These are phyloP conservation scores for Gymnopilus junonius DNA, from an alignment of 768 basidiomycete genomes.

Conservation along the genomic window DNA sequence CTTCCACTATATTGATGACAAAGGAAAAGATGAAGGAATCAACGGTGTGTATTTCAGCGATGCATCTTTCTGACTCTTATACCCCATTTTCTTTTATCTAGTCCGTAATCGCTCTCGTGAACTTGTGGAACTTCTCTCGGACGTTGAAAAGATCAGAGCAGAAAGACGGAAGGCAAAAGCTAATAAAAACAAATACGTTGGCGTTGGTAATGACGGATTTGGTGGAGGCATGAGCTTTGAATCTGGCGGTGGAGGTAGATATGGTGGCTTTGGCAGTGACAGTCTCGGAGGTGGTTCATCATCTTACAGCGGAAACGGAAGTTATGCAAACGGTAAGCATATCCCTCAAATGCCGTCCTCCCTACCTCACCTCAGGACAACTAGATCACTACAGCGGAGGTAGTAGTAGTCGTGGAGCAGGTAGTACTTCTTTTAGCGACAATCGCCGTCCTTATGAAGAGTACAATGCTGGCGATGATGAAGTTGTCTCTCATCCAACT, in stretches of 20 bases:
- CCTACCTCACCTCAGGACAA: not conserved
- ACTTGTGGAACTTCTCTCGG: constrained; percentile 87
- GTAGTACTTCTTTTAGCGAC: constrained; percentile 60
- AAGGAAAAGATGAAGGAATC: constrained; percentile 97
- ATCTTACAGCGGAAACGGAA: constrained; percentile 25
- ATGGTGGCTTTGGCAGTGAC: constrained; percentile 52
- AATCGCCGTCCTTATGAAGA: constrained; percentile 75
- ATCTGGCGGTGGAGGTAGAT: constrained; percentile 37
- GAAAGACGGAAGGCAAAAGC: constrained; percentile 93
- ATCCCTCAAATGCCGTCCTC: not conserved
- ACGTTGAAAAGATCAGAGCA: constrained; percentile 86
- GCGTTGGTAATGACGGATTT: constrained; percentile 82
- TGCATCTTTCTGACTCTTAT: not conserved
- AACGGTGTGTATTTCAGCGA: constrained; percentile 64
- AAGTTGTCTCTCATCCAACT: constrained; percentile 37
- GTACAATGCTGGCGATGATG: constrained; percentile 96
- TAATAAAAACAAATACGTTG: constrained; percentile 89
- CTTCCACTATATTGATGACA: constrained; percentile 98
- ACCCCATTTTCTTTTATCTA: constrained; percentile 32
- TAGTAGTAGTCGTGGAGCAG: constrained; percentile 41
- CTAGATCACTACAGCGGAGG: constrained; percentile 34
- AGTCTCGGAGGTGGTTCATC: constrained; percentile 30
- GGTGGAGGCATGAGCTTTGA: constrained; percentile 52
- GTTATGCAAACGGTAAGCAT: constrained; percentile 30
- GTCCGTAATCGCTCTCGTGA: constrained; percentile 95